Evolutionary conservation across 306 rosid genomes (phyloP).

Genomic region (Cicer cuneatum): DNA sequence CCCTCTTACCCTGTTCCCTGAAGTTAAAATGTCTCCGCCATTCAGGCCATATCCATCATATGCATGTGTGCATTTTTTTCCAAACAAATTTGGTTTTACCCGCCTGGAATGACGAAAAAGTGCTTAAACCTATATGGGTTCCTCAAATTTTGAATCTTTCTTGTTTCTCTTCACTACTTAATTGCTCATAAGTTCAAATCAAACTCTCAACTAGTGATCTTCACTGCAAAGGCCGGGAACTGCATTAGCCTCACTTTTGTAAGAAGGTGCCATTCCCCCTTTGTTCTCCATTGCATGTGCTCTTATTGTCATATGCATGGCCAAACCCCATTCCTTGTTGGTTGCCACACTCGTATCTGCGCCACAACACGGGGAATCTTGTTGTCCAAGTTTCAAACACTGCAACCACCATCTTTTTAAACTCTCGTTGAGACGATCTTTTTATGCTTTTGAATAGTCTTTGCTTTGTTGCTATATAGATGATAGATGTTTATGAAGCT

Average conservation of each 20-base stretch:
- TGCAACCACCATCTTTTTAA: not conserved
- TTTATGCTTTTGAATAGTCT: not conserved
- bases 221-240: too few relatives aligned
- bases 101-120: not conserved
- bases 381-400: not conserved
- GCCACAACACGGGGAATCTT: not conserved
- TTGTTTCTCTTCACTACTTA: constrained; percentile 1
- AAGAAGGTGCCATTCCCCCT: not conserved
- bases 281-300: not conserved
- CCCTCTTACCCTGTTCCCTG: not conserved
- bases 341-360: not conserved
- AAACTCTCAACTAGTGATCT: too few relatives aligned
- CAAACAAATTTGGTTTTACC: not conserved
- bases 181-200: not conserved
- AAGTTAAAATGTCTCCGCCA: not conserved
- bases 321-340: not conserved
- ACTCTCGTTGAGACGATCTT: not conserved
- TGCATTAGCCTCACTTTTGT: not conserved
- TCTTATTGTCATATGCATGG: not conserved
- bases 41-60: not conserved
- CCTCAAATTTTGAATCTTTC: not conserved
- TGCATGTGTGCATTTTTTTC: not conserved
- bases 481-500: not conserved
- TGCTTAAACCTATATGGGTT: not conserved
- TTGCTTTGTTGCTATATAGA: not conserved